Conservation (phyloP, 1,139 yeast genomes). For the Scheffersomyces titani region DNA sequence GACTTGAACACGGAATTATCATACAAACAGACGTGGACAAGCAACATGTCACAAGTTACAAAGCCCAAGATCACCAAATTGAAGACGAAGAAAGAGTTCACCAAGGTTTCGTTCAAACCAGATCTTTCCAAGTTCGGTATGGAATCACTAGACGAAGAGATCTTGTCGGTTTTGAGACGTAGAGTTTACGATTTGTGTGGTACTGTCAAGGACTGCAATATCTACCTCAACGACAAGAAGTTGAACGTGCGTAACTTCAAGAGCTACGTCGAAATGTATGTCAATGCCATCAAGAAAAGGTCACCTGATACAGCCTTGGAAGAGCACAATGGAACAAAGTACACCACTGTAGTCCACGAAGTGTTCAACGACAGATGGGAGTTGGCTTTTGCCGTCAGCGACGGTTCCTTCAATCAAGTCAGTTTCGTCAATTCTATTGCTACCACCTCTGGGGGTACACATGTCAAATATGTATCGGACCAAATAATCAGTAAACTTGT, state of each 20-base stretch:
- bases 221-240: conserved; percentile 74
- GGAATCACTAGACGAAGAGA: conserved; percentile 79
- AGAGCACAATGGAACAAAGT: conserved; percentile 33
- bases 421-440: conserved; percentile 98
- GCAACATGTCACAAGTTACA: conserved; percentile 79
- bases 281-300: conserved; percentile 59
- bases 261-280: conserved; percentile 85
- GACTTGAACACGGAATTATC: conserved; percentile 63
- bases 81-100: conserved; percentile 71
- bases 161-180: conserved; percentile 80
- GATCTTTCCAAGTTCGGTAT: conserved; percentile 84
- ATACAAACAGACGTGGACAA: conserved; percentile 82
- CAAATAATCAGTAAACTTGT: conserved; percentile 70
- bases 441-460: conserved; percentile 97
- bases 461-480: conserved; percentile 83
- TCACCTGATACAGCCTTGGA: conserved; percentile 28
- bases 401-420: conserved; percentile 87
- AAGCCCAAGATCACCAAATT: conserved; percentile 71
- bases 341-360: conserved; percentile 73
- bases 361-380: conserved; percentile 83
- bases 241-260: conserved; percentile 76
- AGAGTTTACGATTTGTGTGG: conserved; percentile 97
- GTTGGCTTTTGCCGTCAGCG: conserved; percentile 91
- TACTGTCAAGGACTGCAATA: conserved; percentile 82
- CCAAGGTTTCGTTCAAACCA: conserved; percentile 87